Evolutionary conservation across 352 stramenopile genomes (phyloP), one percentile per base, ranked within the genome.

Genomic region (Elongisporangium prolatum): DNA sequence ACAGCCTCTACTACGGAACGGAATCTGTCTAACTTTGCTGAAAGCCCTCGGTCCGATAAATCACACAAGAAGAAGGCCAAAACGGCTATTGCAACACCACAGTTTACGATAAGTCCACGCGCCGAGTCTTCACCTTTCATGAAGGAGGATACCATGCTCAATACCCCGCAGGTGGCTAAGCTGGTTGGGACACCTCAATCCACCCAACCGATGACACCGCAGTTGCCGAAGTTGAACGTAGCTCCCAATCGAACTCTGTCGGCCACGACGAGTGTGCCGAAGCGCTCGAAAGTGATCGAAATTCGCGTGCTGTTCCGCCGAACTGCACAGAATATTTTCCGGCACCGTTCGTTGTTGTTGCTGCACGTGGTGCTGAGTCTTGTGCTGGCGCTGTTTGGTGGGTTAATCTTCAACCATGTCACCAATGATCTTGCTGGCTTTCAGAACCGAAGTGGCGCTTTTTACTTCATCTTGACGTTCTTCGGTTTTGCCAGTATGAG

Each of bases 381-480:
- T 3, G 57, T 68, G 38, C 66, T 94, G 13, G 82, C 74, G 44
- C 60, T 94, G 9, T 77, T 89, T 52, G 77, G 72, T 13, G 84
- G 82, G 0, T 48, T 90, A 8, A 91, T 92, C 58, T 94, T 94
- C 65, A 86, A 88, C 53, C 71, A 90, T 57, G 81, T 94, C 51
- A 85, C 83, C 24, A 85, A 89, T 52, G 82, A 94, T 49, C 72
- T 94, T 17, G 84, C 84, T 34, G 84, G 84, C 1, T 94, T 94
- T 62, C 84, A 92, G 57, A 94, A 94, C 57, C 82, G 84, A 56
- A 92, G 78, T 52, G 84, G 82, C 34, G 82, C 84, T 18, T 94
- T 94, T 57, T 90, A 86, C 72, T 94, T 94, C 54, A 87, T 90
- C 50, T 65, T 94, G 58, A 94, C 82, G 14, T 92, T 94, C 53